Conservation (phyloP, 1,284 basidiomycete species). For the Ceratobasidium sp. region DNA sequence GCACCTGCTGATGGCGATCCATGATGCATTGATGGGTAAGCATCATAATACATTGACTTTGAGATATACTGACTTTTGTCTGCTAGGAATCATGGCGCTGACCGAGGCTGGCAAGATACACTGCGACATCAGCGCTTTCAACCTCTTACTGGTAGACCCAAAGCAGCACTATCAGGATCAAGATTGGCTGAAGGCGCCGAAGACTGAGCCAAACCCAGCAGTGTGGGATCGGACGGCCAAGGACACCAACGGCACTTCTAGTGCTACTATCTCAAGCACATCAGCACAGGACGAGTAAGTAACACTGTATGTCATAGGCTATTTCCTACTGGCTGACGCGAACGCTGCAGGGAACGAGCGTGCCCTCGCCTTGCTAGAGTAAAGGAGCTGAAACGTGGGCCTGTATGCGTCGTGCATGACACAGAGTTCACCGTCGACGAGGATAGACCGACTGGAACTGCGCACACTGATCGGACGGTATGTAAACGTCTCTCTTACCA, state of each 20-base stretch:
- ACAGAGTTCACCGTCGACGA: slow-evolving; percentile 13
- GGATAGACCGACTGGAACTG: neutral
- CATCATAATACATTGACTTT: neutral
- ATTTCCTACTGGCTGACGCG: no score
- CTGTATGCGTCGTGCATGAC: slow-evolving; percentile 17
- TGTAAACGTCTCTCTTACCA: neutral
- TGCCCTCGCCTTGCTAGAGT: neutral
- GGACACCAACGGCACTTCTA: neutral
- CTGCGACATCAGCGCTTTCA: slow-evolving; percentile 23
- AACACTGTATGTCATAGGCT: neutral
- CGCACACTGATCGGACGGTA: slow-evolving; percentile 14
- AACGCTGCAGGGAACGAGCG: neutral
- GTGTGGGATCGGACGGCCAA: neutral
- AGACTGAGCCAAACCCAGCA: neutral
- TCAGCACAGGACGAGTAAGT: neutral
- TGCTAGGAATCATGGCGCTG: slow-evolving; percentile 23
- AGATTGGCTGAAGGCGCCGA: neutral
- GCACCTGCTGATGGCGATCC: slow-evolving; percentile 19
- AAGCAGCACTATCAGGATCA: neutral
- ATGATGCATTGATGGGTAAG: slow-evolving; percentile 18
- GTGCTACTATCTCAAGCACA: no score
- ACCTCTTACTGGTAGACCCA: slow-evolving; percentile 2
- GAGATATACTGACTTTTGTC: neutral
- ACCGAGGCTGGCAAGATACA: slow-evolving; percentile 24
- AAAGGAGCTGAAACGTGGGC: neutral